Percentiles rank a stretch among this genome's conserved stretches.
phyloP scores from a whole-genome alignment of 140 eudicot genomes.

The Senecio squalidus region DNA sequence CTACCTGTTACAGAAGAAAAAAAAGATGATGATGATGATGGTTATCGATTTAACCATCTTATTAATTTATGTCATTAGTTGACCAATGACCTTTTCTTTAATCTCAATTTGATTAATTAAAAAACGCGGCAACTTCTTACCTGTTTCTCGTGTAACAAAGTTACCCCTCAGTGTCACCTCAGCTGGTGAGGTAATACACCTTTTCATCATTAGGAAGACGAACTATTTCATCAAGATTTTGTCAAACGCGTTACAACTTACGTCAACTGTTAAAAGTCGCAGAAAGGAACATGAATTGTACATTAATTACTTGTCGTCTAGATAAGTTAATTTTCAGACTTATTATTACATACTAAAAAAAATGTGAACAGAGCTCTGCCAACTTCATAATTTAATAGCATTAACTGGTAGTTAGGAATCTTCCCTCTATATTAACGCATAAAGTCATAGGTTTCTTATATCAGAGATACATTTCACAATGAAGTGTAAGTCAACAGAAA shows the following conservation, averaged over 20 bases:
- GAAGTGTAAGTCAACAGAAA: conserved; percentile 40
- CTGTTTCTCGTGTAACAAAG: neutral
- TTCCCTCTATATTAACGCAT: conserved; percentile 2
- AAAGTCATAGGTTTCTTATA: conserved; percentile 3
- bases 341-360: neutral
- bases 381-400: conserved; percentile 3
- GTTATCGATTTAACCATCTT: neutral
- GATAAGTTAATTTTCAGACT: neutral
- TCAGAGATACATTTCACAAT: conserved; percentile 8
- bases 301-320: too few species aligned
- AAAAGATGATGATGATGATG: neutral
- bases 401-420: neutral
- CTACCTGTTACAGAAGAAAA: conserved; percentile 7
- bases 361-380: conserved; percentile 6
- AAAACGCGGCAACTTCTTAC: neutral
- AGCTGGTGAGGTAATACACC: conserved; percentile 10
- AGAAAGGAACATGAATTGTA: neutral
- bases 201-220: conserved; percentile 4
- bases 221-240: neutral
- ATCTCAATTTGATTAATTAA: neutral
- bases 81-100: conserved; percentile 1
- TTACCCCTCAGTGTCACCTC: neutral
- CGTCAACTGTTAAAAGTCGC: neutral
- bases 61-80: neutral
- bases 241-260: neutral